phyloP scores from a whole-genome alignment of 352 stramenopile genomes.

The Phytophthora pini region DNA sequence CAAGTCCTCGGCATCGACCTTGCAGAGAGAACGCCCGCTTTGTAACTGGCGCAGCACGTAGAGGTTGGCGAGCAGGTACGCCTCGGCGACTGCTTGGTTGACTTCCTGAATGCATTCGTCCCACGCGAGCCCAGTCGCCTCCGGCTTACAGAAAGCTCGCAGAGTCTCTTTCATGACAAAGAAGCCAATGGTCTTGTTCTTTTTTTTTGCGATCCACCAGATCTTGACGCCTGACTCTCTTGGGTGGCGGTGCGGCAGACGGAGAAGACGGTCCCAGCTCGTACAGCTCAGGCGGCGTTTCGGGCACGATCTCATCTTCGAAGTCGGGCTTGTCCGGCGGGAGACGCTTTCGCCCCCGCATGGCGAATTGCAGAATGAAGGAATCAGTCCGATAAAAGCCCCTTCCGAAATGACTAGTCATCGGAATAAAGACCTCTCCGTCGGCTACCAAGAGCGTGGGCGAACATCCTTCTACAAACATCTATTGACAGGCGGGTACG shows the following conservation, averaged over 20 bases:
- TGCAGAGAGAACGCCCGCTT: background rate
- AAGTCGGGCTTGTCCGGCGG: background rate
- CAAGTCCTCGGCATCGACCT: background rate
- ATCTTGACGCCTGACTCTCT: slow-evolving; percentile 4
- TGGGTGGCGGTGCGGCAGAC: background rate
- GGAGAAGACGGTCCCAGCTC: too few species aligned
- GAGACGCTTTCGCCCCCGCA: slow-evolving; percentile 3
- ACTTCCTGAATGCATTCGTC: slow-evolving; percentile 4
- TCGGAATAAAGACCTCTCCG: too few species aligned
- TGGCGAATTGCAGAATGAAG: background rate
- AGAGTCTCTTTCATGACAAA: background rate
- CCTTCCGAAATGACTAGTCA: too few species aligned
- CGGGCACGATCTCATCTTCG: background rate
- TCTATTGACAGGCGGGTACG: too few species aligned
- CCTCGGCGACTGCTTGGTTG: background rate
- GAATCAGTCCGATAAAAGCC: too few species aligned
- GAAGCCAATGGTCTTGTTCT: background rate
- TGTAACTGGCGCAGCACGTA: background rate
- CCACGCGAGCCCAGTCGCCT: background rate
- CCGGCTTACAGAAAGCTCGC: background rate
- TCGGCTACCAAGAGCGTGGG: too few species aligned
- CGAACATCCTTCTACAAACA: too few species aligned
- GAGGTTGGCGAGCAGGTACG: background rate
- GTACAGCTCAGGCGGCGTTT: background rate
- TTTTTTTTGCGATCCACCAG: background rate